Conservation (phyloP, 768 basidiomycete species). For the Psilocybe cyanescens region DNA sequence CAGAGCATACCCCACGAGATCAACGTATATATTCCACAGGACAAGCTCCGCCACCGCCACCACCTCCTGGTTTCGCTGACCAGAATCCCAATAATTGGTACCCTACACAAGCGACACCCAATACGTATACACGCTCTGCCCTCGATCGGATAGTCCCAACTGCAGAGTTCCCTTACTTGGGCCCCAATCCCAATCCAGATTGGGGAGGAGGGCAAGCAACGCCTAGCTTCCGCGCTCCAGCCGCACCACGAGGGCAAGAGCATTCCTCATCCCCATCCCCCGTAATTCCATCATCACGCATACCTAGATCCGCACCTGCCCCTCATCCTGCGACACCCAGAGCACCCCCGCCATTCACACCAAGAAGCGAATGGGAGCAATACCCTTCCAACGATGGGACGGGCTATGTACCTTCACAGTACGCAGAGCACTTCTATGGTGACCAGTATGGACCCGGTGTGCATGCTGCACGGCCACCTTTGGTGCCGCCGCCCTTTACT, state of each 20-base stretch:
- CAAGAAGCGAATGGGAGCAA: not conserved
- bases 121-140: not conserved
- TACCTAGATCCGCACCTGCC: not conserved
- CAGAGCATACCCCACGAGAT: no score
- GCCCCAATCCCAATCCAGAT: not conserved
- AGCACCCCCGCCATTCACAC: not conserved
- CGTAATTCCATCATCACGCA: not conserved
- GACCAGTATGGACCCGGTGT: constrained; percentile 20
- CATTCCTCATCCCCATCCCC: not conserved
- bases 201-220: not conserved
- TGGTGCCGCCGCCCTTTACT: not conserved
- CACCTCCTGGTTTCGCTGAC: not conserved
- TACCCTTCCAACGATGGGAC: not conserved
- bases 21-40: no score
- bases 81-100: not conserved
- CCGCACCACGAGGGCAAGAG: not conserved
- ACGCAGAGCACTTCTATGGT: constrained; percentile 20
- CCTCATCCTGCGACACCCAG: not conserved
- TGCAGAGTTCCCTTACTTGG: not conserved
- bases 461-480: constrained; percentile 18
- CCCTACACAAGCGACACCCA: not conserved
- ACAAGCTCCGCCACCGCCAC: not conserved
- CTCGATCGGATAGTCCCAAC: not conserved
- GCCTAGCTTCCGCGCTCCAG: not conserved
- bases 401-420: constrained; percentile 19